These are phyloP conservation scores for Laburnicola sp. DNA, from an alignment of 2,329 filamentous ascomycete species.

Conservation along the genomic window DNA sequence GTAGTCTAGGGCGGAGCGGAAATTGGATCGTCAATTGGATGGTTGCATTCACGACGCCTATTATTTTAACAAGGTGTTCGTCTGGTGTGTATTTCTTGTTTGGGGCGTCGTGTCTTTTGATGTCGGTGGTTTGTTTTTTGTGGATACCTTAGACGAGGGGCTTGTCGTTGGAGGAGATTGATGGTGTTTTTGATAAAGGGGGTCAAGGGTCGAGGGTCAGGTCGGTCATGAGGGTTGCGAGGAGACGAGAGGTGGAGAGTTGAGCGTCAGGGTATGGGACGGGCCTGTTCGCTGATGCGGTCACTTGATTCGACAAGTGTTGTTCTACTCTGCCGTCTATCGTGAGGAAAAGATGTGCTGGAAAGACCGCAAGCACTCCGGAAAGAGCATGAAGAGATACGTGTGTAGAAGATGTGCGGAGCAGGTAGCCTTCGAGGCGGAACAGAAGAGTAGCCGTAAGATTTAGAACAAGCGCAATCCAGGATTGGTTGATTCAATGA, in stretches of 20 bases:
- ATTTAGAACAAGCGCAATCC: no score
- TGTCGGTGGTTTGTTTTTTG: conserved; percentile 28
- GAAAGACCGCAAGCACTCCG: no score
- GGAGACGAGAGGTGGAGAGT: not conserved
- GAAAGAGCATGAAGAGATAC: no score
- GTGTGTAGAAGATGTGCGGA: no score
- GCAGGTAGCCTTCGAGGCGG: no score
- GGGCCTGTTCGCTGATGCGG: no score
- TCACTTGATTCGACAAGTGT: no score
- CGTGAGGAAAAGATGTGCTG: no score
- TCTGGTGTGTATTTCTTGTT: conserved; percentile 42
- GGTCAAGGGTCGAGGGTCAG: not conserved
- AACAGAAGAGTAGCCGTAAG: no score
- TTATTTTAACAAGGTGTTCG: conserved; percentile 51
- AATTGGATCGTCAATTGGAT: conserved; percentile 36
- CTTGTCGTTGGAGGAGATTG: conserved; percentile 48
- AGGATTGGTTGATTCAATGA: no score
- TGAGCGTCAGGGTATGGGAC: no score
- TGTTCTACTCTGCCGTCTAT: no score
- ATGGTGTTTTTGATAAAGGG: not conserved
- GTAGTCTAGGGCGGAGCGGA: conserved; percentile 47
- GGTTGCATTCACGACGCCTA: conserved; percentile 50
- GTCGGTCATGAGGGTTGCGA: not conserved
- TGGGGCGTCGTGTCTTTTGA: conserved; percentile 28
- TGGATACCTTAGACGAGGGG: conserved; percentile 59